These are phyloP conservation scores for Starmerella apicola DNA, from an alignment of 805 yeast species.

Conservation along the genomic window DNA sequence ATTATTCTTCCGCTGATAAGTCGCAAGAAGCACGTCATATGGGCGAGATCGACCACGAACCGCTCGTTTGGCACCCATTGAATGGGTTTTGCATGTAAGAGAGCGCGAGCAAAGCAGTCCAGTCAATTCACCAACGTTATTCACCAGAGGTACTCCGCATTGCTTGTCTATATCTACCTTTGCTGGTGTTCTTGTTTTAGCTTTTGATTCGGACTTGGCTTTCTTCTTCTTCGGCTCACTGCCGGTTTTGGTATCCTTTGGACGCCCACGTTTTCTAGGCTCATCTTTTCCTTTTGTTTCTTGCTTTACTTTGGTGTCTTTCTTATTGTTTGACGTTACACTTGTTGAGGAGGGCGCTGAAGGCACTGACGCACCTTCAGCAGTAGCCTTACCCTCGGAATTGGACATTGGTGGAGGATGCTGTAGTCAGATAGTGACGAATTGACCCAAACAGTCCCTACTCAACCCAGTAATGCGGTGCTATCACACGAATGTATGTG, in stretches of 20 bases:
- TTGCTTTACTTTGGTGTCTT: no score
- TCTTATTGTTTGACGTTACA: no score
- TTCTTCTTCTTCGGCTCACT: conserved; percentile 12
- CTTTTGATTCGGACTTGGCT: conserved; percentile 18
- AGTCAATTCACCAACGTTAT: conserved; percentile 35
- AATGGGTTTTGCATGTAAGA: conserved; percentile 89
- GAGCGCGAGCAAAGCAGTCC: conserved; percentile 94
- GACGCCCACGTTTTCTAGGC: conserved; percentile 11
- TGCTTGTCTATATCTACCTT: conserved; percentile 35
- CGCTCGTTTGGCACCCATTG: conserved; percentile 95
- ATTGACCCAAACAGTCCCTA: no score
- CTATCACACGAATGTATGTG: no score
- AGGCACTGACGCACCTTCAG: no score
- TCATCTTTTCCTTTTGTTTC: neutral
- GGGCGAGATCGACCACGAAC: conserved; percentile 89
- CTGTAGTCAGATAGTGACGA: no score
- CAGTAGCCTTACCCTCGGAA: no score
- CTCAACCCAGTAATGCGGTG: no score
- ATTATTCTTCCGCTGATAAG: conserved; percentile 87
- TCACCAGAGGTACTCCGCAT: conserved; percentile 75
- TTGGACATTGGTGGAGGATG: no score
- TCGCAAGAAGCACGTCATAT: conserved; percentile 72
- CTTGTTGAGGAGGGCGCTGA: no score
- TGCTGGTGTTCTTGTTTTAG: conserved; percentile 54
- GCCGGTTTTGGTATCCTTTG: conserved; percentile 3